A percentile compares a stretch with the other conserved stretches of the same genome.
These are phyloP conservation scores for Rhizophagus clarus DNA, from an alignment of 192 early-diverging fungal genomes.

Conservation along the genomic window DNA sequence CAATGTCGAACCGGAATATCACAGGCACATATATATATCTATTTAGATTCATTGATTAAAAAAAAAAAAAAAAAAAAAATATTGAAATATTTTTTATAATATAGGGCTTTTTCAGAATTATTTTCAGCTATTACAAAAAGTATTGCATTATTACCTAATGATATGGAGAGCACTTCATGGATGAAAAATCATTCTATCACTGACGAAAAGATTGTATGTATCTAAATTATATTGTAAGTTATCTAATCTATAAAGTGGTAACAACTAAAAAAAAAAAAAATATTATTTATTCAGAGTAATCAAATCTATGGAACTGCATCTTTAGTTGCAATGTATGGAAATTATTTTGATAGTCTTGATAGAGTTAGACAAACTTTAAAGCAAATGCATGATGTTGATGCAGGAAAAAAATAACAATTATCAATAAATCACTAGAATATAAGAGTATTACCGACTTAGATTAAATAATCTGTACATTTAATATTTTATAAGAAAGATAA, in stretches of 20 bases:
- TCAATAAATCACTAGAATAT: too few relatives aligned
- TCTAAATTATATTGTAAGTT: too few relatives aligned
- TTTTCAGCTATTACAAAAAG: constrained; percentile 10
- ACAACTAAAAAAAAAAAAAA: background rate
- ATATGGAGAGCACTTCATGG: constrained; percentile 19
- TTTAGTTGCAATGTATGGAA: constrained; percentile 28
- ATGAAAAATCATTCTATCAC: background rate
- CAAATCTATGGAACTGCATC: background rate
- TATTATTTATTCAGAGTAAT: background rate
- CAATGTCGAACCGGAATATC: constrained; percentile 25
- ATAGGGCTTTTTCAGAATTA: constrained; percentile 12
- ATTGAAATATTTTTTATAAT: background rate
- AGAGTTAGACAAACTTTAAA: constrained; percentile 20
- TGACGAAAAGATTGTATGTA: constrained; percentile 18
- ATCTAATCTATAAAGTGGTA: too few relatives aligned
- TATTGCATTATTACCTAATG: constrained; percentile 15
- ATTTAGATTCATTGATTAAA: background rate
- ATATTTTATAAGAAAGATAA: too few relatives aligned
- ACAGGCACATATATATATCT: background rate
- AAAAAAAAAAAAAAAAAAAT: too few relatives aligned
- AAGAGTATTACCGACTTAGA: too few relatives aligned
- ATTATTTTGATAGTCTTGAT: constrained; percentile 29
- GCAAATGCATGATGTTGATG: background rate
- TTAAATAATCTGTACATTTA: too few relatives aligned
- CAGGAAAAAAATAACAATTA: background rate